Conservation (phyloP, 2,329 filamentous ascomycete genomes). For the Pseudogymnoascus sp. region DNA sequence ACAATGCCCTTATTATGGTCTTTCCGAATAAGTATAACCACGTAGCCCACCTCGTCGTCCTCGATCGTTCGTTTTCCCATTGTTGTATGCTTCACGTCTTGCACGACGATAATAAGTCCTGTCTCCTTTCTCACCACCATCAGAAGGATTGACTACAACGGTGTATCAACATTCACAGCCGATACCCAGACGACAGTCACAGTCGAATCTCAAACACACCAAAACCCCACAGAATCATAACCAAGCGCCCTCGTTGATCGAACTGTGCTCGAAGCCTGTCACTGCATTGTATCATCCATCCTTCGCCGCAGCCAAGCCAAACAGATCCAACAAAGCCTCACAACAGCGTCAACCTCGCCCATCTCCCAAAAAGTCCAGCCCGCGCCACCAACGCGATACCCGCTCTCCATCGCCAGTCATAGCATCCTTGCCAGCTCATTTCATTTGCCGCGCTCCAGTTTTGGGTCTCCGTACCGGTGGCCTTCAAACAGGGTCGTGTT, state of each 20-base stretch:
- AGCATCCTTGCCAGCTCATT: background rate
- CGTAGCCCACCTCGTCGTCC: background rate
- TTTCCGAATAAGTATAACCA: slow-evolving; percentile 4
- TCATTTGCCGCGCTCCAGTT: slow-evolving; percentile 7
- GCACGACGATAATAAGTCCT: background rate
- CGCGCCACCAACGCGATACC: slow-evolving; percentile 4
- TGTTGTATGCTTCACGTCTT: slow-evolving; percentile 3
- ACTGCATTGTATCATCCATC: slow-evolving; percentile 7
- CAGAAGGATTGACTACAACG: background rate
- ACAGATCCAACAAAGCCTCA: background rate
- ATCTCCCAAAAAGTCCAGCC: background rate
- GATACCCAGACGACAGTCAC: background rate
- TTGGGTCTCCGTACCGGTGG: slow-evolving; percentile 1
- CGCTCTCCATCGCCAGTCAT: background rate
- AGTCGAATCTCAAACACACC: background rate
- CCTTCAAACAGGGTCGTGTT: slow-evolving; percentile 8
- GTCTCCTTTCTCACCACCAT: background rate
- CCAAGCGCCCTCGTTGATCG: slow-evolving; percentile 7
- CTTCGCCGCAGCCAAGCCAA: background rate
- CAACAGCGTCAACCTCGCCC: slow-evolving; percentile 3
- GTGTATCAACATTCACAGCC: slow-evolving; percentile 5
- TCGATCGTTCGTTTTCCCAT: background rate
- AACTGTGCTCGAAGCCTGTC: slow-evolving; percentile 6
- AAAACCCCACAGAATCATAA: slow-evolving; percentile 3
- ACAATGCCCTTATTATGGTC: background rate